Evolutionary conservation across 345 rosid genomes (phyloP).

Genomic region (Euphorbia peplus): DNA sequence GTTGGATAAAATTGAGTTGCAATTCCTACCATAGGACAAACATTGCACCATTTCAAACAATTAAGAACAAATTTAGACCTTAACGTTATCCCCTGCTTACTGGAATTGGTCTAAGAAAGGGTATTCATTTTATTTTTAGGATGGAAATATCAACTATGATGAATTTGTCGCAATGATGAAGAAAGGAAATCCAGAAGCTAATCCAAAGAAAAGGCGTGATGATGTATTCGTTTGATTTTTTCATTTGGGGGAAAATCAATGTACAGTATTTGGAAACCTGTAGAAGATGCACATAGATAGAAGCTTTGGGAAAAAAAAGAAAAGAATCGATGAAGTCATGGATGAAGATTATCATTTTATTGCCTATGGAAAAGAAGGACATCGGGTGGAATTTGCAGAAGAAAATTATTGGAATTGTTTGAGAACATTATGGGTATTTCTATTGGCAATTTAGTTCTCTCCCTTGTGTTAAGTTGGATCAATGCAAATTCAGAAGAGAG

Average conservation of each 20-base stretch:
- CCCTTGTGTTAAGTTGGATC: background rate
- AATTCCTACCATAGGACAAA: too few species aligned
- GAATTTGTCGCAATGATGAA: slow-evolving; percentile 98
- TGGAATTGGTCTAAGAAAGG: background rate
- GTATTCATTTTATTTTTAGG: slow-evolving; percentile 37
- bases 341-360: background rate
- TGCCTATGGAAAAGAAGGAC: background rate
- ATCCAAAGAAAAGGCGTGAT: slow-evolving; percentile 87
- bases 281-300: background rate
- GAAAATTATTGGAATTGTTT: background rate
- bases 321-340: too few species aligned
- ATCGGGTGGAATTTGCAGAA: background rate
- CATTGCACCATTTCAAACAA: too few species aligned
- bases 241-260: background rate
- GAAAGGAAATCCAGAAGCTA: slow-evolving; percentile 82
- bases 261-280: background rate
- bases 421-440: background rate
- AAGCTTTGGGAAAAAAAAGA: background rate
- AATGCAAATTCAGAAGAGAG: background rate
- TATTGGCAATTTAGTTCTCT: background rate
- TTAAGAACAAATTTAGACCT: too few species aligned
- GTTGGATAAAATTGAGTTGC: too few species aligned
- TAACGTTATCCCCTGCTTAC: too few species aligned
- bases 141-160: slow-evolving; percentile 85
- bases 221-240: slow-evolving; percentile 15